Evolutionary conservation across 306 rosid species (phyloP), one percentile per base, ranked within the genome.

Genomic region (Trifolium dubium): DNA sequence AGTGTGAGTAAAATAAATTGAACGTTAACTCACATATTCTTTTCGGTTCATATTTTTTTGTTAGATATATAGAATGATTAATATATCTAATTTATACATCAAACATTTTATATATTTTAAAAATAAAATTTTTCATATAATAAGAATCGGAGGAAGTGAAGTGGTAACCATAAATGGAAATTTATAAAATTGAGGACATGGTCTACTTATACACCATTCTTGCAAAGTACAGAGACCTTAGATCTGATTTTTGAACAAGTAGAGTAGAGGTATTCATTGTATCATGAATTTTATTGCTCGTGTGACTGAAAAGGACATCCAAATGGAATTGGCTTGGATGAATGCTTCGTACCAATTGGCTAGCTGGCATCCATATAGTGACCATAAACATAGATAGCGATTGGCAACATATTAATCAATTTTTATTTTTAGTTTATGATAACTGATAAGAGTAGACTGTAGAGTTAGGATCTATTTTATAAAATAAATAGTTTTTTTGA

Each of bases 361-460:
- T 58, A 13, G 53, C 10, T 77, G 76, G 75, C 54, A 28, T 68
- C 81, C 81, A 77, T 34, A 23, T 72, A 34, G 64, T 53, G 2
- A 53, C 13, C 59, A 51, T 51, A 8, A 51, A 51, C 59, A 6
- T 51, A 3, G 60, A 54, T 54, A 54, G 60, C 31, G 60, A 54
- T 54, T 54, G 60, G 10, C 60, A 53, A 53, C 58, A 53, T 23
- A 18, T 19, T 53, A 8, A 49, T 49, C 10, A 49, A 14, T 2
- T 14, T 47, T 3, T 12, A 5, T 47, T 47, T 47, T 6, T 1
- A 5, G 5, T 43, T 1, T 2, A 3, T 11, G n/a, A 44, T 37
- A 37, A 7, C n/a, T n/a, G 41, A 37, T n/a, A n/a, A n/a, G n/a
- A n/a, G n/a, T n/a, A n/a, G n/a, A n/a, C n/a, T n/a, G 41, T 37